Percentiles rank a stretch among this genome's conserved stretches.
These are phyloP conservation scores for Candida neerlandica DNA, from an alignment of 1,139 yeast genomes.

Conservation along the genomic window DNA sequence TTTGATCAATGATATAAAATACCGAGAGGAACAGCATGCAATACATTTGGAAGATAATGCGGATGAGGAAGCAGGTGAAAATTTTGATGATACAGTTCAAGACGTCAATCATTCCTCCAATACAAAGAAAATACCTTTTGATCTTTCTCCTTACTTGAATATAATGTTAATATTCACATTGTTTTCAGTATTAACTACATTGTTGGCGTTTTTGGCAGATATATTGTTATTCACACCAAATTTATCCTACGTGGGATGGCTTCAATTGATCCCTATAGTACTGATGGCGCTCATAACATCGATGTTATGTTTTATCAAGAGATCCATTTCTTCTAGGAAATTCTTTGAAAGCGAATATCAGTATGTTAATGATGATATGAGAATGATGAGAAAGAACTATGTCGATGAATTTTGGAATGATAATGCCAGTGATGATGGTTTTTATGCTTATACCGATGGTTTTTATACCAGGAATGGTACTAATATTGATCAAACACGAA, in stretches of 20 bases:
- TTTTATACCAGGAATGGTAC: conserved; percentile 29
- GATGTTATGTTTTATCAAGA: conserved; percentile 43
- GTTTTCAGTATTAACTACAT: conserved; percentile 38
- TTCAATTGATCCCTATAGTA: conserved; percentile 44
- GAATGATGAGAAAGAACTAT: conserved; percentile 24
- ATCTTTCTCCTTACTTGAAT: conserved; percentile 33
- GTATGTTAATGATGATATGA: conserved; percentile 42
- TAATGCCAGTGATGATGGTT: conserved; percentile 48
- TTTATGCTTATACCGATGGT: conserved; percentile 49
- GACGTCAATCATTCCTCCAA: conserved; percentile 1
- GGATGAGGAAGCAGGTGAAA: background rate
- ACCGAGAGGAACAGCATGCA: background rate
- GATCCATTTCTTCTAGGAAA: conserved; percentile 40
- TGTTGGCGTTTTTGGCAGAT: conserved; percentile 46
- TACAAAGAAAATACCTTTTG: conserved; percentile 16
- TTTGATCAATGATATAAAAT: conserved; percentile 6
- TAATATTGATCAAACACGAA: conserved; percentile 9
- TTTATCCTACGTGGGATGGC: conserved; percentile 47
- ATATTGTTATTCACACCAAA: conserved; percentile 44
- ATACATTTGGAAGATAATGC: background rate
- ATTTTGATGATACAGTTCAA: background rate
- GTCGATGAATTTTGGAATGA: conserved; percentile 23
- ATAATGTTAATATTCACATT: conserved; percentile 37
- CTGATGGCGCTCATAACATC: conserved; percentile 38
- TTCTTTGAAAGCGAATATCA: conserved; percentile 36